Conservation (phyloP, 768 basidiomycete genomes). For the Lactifluus piperatus region DNA sequence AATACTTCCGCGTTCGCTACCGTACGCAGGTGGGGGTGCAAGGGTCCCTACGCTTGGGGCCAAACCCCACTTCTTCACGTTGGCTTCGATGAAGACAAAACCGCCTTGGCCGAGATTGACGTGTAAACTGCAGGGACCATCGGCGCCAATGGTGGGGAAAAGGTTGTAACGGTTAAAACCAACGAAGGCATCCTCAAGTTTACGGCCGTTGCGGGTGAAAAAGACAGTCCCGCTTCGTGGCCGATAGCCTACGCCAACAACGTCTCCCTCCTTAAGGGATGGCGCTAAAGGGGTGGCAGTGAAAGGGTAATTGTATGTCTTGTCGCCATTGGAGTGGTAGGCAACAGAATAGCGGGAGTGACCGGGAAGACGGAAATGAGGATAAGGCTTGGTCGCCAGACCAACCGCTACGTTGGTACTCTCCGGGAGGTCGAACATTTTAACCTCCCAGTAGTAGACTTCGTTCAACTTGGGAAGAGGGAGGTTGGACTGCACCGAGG, state of each 20-base stretch:
- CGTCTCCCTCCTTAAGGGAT: conserved; percentile 84
- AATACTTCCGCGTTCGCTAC: conserved; percentile 93
- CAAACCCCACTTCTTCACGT: conserved; percentile 99
- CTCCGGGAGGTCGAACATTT: conserved; percentile 94
- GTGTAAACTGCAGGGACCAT: conserved; percentile 93
- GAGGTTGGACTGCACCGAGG: conserved; percentile 93
- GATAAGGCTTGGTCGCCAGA: conserved; percentile 94
- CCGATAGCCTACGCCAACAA: conserved; percentile 91
- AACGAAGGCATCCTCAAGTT: conserved; percentile 91
- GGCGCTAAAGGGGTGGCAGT: conserved; percentile 79
- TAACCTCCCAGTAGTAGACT: conserved; percentile 99
- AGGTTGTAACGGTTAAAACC: conserved; percentile 87
- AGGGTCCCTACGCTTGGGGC: conserved; percentile 96
- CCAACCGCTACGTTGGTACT: conserved; percentile 87
- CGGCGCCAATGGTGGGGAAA: conserved; percentile 95
- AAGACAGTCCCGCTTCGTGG: conserved; percentile 98
- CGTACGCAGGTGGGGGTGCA: conserved; percentile 96
- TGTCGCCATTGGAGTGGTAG: conserved; percentile 95
- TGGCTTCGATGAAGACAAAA: conserved; percentile 98
- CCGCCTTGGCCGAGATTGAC: conserved; percentile 97
- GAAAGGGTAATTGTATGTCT: conserved; percentile 96
- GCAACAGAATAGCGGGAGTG: conserved; percentile 81
- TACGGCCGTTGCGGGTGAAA: conserved; percentile 96
- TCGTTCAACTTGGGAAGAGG: conserved; percentile 97
- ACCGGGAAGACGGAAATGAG: conserved; percentile 87